Base-by-base conservation (phyloP, 2,329 filamentous ascomycete species). In the Aspergillus texensis region DNA sequence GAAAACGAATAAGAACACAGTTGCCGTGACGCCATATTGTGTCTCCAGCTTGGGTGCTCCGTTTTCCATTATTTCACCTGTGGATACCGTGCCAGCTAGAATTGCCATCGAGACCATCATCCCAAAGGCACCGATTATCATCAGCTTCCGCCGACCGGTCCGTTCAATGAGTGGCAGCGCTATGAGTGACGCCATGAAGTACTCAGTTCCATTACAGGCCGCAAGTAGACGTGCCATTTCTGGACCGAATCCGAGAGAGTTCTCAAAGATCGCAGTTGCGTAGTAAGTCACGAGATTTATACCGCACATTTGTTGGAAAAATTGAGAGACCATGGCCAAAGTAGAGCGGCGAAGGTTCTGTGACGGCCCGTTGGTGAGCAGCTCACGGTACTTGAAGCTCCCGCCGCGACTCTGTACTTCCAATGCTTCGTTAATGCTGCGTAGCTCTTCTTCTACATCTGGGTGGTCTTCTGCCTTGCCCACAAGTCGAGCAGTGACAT, bases 1-100 rank as follows among this genome's bases (percentile, higher is more conserved):
- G 76, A 89, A 90, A 4, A 86, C 84, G 74, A 90, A 90, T 16
- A 90, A 62, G 60, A 74, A 75, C 2, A 72, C 71, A 9, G 57
- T 62, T 2, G 60, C 60, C 3, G 60, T 61, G 14, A 61, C 53
- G 6, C 53, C 60, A n/a, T 61, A 57, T 14, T 26, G 32, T 4
- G 54, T 61, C 12, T 61, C 60, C 2, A 59, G 39, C 48, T 16
- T 32, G 1, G 61, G 56, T 11, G 61, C 56, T 11, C 56, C 61
- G 8, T 59, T 62, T 14, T 59, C 48, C 16, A 48, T 12, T 21
- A 30, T 41, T 3, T n/a, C 46, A 3, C 55, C 55, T 0, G 55
- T 58, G 3, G 60, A 62, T 19, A 58, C 55, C 3, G 60, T 48
- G 52, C 62, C 43, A 1, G 60, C 55, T 9, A 59, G 11, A 3